Base-by-base conservation (phyloP, 495 filamentous ascomycete genomes). In the Neurospora intermedia region DNA sequence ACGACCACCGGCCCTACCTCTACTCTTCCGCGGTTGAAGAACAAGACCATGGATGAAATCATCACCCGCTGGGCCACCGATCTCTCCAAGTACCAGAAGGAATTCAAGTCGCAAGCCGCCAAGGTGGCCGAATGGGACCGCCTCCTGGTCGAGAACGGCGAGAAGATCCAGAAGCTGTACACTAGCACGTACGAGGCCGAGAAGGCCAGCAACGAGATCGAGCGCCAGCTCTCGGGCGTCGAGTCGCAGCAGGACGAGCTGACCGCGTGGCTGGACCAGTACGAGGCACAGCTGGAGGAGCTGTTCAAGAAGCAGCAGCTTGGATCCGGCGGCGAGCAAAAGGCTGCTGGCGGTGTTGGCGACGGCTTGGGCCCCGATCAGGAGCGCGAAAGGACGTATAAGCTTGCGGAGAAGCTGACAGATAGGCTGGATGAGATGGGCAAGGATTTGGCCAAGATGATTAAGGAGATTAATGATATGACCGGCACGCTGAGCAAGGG, bases 21-120 rank as follows among this genome's bases (percentile, higher is more conserved):
- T n/a, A 87, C 91, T 27, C 88, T 93, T 76, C 95, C 95, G 2
- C 93, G 96, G 15, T 84, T 99, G 27, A 97, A 96, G 84, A 97
- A 97, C 80, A 98, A 97, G 84, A 96, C 95, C 1, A 98, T 99
- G 95, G 96, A 98, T 78, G 96, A 99, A 80, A 98, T 99, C 76
- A 94, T 99, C 77, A 97, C 92, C n/a, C 89, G 93, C 20, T 99
- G 96, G 96, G 96, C 96, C 0, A 91, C 93, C 0, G 96, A 98
- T 78, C 88, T 98, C 39, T 90, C 93, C 73, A 96, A 96, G 78
- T 97, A 98, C 79, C 94, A 98, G 79, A 94, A 95, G 78, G 93
- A 97, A 66, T 99, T 98, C 84, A 92, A 94, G 72, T 85, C 89
- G 4, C 94, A 98, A 79, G 96, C 96, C 0, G 82, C 89, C 72